Base-by-base conservation (phyloP, 495 filamentous ascomycete species). In the Aspergillus heteromorphus region DNA sequence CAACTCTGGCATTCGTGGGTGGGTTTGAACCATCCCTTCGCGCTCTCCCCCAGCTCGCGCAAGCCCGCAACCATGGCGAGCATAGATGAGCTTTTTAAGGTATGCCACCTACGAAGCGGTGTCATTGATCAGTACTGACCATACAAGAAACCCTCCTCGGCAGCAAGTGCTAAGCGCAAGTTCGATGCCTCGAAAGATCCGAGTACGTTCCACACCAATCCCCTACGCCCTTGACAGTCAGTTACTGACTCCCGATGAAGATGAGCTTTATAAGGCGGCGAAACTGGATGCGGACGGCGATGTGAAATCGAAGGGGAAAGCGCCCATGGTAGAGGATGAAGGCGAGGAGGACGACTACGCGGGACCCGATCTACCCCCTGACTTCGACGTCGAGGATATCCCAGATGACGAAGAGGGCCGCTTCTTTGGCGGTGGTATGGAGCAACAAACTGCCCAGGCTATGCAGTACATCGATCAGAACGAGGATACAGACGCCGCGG, bases 371-470 rank as follows among this genome's bases (percentile, higher is more conserved):
- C 64, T 87, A 13, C 90, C 90, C 1, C 84, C 84, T 0, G 82
- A 86, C 61, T 72, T 74, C 42, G 83, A 85, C 14, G 74, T 79
- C 29, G 80, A 79, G 50, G 77, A 79, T 52, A 62, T 69, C 14
- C 80, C 81, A 27, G 91, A 95, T 62, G 92, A 96, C 63, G 88
- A 95, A 50, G 93, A 92, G 54, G 92, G 92, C 0, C 83, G 93
- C 45, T 99, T 99, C 76, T 97, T 95, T 62, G 93, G 92, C 40
- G 89, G 90, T 51, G 93, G 93, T 40, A 85, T 97, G 58, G 88
- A 87, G 23, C 80, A 82, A 27, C 79, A 87, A 52, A 90, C 93
- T 53, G 84, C 82, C 3, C 83, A 92, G 54, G 89, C 91, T n/a
- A 81, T 99, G 65, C 86, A 97, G 66, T 97, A 87, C 66, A 84